Evolutionary conservation across 2,329 filamentous ascomycete genomes (phyloP), one percentile per base, ranked within the genome.

Genomic region (Calonectria multiphialidica): DNA sequence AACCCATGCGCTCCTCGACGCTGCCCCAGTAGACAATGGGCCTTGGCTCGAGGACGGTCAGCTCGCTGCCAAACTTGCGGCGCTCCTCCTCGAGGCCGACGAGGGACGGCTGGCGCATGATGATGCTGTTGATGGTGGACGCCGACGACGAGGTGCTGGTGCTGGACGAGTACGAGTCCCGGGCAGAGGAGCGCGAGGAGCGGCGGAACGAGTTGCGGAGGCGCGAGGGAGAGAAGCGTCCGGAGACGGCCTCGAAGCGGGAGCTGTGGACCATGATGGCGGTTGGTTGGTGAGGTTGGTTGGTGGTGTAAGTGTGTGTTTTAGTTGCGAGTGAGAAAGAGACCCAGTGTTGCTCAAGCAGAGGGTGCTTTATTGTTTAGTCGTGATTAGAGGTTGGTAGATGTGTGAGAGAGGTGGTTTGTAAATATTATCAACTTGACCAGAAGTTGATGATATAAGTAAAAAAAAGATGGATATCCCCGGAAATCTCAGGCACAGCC

Each of bases 11-110:
- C 83, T 92, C 90, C 82, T 92, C 90, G 59, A 92, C 81, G 45
- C 91, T 89, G 75, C 88, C 89, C 88, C 90, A 92, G 83, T 91
- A 92, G 66, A 91, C 89, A 42, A 91, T 86, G 13, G 91, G 91
- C 50, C 91, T 84, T 2, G 91, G 91, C 82, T 93, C 91, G 30
- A 93, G 86, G 21, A 93, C 84, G 76, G 84, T 86, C 10, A 92
- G 84, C 77, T 90, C 89, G 64, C 84, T 84, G 12, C 86, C 85
- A 67, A 90, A 91, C 76, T 82, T 86, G 77, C 82, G 84, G 74
- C 86, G 87, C 82, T 92, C 90, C 77, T 90, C 89, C 77, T 91
- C 89, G 72, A 91, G 83, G 77, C 88, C 86, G n/a, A 88, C 79
- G 74, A 91, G 87, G 21, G 88, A 90, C 15, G 89, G 88, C 76